A percentile compares a stretch with the other conserved stretches of the same genome.
Conservation (phyloP, 108 stramenopile species). For the Fragilariopsis cylindrus region DNA sequence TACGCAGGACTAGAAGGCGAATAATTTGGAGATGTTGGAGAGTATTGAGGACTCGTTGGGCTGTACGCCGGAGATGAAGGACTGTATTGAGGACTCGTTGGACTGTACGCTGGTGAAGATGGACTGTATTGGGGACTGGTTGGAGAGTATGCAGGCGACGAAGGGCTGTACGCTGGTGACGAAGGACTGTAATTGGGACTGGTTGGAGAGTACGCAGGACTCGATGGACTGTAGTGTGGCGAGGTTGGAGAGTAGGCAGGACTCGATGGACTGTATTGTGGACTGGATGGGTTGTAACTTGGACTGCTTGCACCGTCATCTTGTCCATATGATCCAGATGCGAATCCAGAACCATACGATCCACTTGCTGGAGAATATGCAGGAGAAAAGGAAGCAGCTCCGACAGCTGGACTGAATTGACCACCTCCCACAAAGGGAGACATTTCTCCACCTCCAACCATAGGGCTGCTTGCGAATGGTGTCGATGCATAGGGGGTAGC, state of each 20-base stretch:
- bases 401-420: constrained; percentile 81
- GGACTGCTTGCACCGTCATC: constrained; percentile 40
- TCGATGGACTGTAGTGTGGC: constrained; percentile 87
- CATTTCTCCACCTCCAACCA: constrained; percentile 65
- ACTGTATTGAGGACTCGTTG: constrained; percentile 82
- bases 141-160: constrained; percentile 52
- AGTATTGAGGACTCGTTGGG: constrained; percentile 68
- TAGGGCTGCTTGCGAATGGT: constrained; percentile 72
- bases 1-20: constrained; percentile 82
- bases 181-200: constrained; percentile 82
- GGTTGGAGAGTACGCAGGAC: constrained; percentile 73
- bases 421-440: constrained; percentile 70
- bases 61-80: constrained; percentile 84
- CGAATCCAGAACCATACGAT: constrained; percentile 56
- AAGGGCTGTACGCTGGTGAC: constrained; percentile 64
- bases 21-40: constrained; percentile 89
- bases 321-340: constrained; percentile 79
- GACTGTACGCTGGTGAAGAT: constrained; percentile 61
- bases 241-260: constrained; percentile 82
- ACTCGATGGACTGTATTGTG: constrained; percentile 69
- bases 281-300: constrained; percentile 53
- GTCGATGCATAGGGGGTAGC: constrained; percentile 76
- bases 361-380: constrained; percentile 78
- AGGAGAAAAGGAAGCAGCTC: constrained; percentile 77
- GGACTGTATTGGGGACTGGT: constrained; percentile 50